Evolutionary conservation across 352 stramenopile species (phyloP).

Genomic region (Phytophthora pisi): DNA sequence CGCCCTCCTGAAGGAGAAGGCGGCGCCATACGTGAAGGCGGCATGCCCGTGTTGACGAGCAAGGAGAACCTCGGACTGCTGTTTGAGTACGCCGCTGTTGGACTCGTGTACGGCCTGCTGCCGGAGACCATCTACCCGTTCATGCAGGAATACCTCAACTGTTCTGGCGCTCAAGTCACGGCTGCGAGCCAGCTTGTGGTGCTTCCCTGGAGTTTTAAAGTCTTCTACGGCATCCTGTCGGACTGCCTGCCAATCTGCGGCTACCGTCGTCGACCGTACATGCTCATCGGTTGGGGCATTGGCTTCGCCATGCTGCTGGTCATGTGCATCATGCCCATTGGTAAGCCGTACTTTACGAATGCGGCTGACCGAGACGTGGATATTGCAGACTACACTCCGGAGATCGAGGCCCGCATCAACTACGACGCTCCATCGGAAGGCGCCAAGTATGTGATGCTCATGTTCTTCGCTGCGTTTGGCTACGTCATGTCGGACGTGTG

Average conservation of each 20-base stretch:
- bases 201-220: conserved; percentile 76
- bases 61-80: conserved; percentile 47
- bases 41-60: conserved; percentile 35
- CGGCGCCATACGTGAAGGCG: conserved; percentile 43
- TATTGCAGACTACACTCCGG: conserved; percentile 16
- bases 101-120: conserved; percentile 50
- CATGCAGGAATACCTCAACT: neutral
- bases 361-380: conserved; percentile 24
- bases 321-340: conserved; percentile 29
- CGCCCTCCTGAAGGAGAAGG: neutral
- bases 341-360: conserved; percentile 43
- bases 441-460: conserved; percentile 47
- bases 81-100: conserved; percentile 54
- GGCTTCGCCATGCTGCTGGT: conserved; percentile 33
- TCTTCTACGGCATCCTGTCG: conserved; percentile 39
- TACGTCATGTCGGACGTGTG: conserved; percentile 80
- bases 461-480: conserved; percentile 72
- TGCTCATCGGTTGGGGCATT: conserved; percentile 50
- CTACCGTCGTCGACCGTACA: conserved; percentile 32
- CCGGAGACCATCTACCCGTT: conserved; percentile 46
- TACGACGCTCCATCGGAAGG: conserved; percentile 19
- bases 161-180: neutral
- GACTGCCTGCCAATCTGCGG: conserved; percentile 74
- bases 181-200: conserved; percentile 34
- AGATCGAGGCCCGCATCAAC: conserved; percentile 35